Percentiles rank a stretch among this genome's conserved stretches.
Conservation (phyloP, 1,284 basidiomycete genomes). For the Trichosporon coremiiforme region DNA sequence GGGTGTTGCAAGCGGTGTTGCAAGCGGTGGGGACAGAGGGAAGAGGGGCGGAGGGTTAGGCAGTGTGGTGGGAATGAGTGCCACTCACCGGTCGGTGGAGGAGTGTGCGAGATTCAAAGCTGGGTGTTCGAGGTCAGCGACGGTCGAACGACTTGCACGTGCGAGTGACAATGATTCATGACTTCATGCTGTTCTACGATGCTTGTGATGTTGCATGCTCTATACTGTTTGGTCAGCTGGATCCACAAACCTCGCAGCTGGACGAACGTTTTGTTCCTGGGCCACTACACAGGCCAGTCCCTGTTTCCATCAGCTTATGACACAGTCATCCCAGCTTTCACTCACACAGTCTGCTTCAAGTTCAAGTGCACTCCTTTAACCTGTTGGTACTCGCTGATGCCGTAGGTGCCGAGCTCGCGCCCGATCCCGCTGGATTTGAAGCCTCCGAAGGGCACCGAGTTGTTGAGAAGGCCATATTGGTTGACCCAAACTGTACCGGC, state of each 20-base stretch:
- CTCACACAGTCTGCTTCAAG: conserved; percentile 33
- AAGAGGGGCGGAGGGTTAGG: background rate
- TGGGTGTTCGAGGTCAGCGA: too few relatives aligned
- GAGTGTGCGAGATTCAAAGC: background rate
- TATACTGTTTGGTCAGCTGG: background rate
- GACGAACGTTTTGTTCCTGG: background rate
- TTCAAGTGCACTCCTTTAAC: conserved; percentile 87
- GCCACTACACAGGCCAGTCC: background rate
- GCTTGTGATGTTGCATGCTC: background rate
- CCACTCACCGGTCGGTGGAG: background rate
- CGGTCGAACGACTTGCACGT: too few relatives aligned
- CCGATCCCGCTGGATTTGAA: conserved; percentile 83
- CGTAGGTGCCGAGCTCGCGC: conserved; percentile 85
- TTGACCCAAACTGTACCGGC: conserved; percentile 87
- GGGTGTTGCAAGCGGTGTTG: too few relatives aligned
- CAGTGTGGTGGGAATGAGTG: background rate
- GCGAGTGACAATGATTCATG: background rate
- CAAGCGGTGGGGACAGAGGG: background rate
- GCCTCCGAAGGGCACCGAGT: conserved; percentile 89
- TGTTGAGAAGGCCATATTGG: conserved; percentile 76
- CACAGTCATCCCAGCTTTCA: too few relatives aligned
- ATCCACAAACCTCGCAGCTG: background rate
- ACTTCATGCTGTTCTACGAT: background rate
- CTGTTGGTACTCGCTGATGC: conserved; percentile 77
- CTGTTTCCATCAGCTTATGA: conserved; percentile 3